Conservation (phyloP, 495 filamentous ascomycete species). For the Hypoxylon intermedium region DNA sequence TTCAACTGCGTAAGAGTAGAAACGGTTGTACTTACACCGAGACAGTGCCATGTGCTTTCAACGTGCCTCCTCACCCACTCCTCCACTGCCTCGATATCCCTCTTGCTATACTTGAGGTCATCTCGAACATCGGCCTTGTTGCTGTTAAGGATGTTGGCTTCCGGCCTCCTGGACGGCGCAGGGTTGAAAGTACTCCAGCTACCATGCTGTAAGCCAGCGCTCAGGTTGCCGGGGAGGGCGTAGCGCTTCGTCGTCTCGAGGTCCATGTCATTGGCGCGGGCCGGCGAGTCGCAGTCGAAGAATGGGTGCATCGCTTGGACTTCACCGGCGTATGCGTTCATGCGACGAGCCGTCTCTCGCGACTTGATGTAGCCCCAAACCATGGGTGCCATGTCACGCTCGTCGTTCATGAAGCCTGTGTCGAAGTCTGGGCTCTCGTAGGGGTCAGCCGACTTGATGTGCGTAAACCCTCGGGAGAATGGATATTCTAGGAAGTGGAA, state of each 20-base stretch:
- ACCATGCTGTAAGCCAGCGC: slow-evolving; percentile 69
- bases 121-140: slow-evolving; percentile 63
- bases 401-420: slow-evolving; percentile 85
- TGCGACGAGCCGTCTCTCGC: slow-evolving; percentile 79
- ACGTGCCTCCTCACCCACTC: slow-evolving; percentile 81
- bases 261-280: slow-evolving; percentile 74
- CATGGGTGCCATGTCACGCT: slow-evolving; percentile 83
- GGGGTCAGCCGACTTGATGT: slow-evolving; percentile 73
- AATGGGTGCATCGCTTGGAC: slow-evolving; percentile 71
- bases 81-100: slow-evolving; percentile 74
- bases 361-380: slow-evolving; percentile 88
- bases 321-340: slow-evolving; percentile 81
- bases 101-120: slow-evolving; percentile 69
- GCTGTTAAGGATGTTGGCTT: slow-evolving; percentile 55
- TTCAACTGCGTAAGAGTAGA: not conserved
- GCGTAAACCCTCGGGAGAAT: slow-evolving; percentile 76
- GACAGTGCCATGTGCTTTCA: slow-evolving; percentile 80
- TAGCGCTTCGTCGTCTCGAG: slow-evolving; percentile 76
- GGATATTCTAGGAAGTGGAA: slow-evolving; percentile 88
- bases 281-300: slow-evolving; percentile 71
- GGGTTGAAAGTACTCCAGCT: slow-evolving; percentile 56
- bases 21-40: slow-evolving; percentile 51
- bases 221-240: slow-evolving; percentile 74
- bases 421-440: slow-evolving; percentile 82
- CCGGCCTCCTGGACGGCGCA: slow-evolving; percentile 52